Percentiles rank a stretch among this genome's conserved stretches.
phyloP scores from a whole-genome alignment of 2,329 filamentous ascomycete species.

The Exophiala mesophila region DNA sequence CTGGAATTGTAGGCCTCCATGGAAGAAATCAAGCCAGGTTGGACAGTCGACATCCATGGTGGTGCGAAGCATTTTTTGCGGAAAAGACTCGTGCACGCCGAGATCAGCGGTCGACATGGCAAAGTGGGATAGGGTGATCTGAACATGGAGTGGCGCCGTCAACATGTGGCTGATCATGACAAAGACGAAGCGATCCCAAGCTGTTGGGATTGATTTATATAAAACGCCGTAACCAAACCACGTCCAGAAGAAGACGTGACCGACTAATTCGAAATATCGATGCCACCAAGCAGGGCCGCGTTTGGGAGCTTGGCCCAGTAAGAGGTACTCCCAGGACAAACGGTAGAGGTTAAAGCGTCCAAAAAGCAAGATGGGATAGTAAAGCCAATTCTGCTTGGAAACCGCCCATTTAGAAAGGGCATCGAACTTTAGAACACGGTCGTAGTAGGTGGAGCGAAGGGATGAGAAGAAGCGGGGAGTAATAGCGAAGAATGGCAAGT shows the following conservation, averaged over 20 bases:
- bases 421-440: conserved; percentile 74
- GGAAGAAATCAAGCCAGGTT: conserved; percentile 81
- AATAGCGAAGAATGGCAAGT: conserved; percentile 83
- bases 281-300: conserved; percentile 80
- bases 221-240: conserved; percentile 82
- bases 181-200: conserved; percentile 65
- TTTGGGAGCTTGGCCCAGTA: conserved; percentile 64
- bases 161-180: conserved; percentile 75
- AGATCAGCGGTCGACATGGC: conserved; percentile 88
- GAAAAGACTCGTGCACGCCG: conserved; percentile 77
- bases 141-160: conserved; percentile 76
- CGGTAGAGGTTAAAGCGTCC: conserved; percentile 84
- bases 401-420: conserved; percentile 64
- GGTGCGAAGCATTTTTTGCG: conserved; percentile 84
- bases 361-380: conserved; percentile 74
- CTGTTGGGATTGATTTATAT: conserved; percentile 66
- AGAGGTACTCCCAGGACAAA: conserved; percentile 72
- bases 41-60: conserved; percentile 93
- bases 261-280: conserved; percentile 69
- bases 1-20: conserved; percentile 85
- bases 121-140: conserved; percentile 89
- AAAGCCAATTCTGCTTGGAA: conserved; percentile 72
- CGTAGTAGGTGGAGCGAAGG: conserved; percentile 76
- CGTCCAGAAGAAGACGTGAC: conserved; percentile 75
- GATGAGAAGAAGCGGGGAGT: conserved; percentile 73